A percentile compares a stretch with the other conserved stretches of the same genome.
Evolutionary conservation across 78 protist genomes (phyloP).

Genomic region (Acrasis kona): DNA sequence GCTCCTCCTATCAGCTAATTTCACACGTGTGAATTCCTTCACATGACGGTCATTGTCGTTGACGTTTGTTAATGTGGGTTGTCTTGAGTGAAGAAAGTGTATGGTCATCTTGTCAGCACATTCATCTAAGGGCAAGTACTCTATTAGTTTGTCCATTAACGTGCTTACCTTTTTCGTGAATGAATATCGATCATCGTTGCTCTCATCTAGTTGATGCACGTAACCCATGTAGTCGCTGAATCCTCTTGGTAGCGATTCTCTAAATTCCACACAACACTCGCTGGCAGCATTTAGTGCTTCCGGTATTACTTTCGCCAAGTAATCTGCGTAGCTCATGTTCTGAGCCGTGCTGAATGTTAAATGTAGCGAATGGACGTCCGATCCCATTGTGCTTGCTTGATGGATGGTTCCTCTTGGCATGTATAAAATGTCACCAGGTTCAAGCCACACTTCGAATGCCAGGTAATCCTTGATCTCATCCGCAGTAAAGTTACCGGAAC

Average conservation of each 20-base stretch:
- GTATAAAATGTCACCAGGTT: conserved; percentile 78
- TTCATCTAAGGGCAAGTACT: no score
- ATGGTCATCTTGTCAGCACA: no score
- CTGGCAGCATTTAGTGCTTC: neutral
- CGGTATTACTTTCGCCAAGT: conserved; percentile 7
- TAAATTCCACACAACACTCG: neutral
- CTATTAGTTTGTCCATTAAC: no score
- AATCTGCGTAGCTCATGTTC: conserved; percentile 45
- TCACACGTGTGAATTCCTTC: no score
- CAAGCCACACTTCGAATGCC: conserved; percentile 26
- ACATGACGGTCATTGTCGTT: no score
- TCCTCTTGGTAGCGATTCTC: neutral
- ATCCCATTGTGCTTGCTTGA: conserved; percentile 21
- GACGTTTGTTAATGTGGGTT: no score
- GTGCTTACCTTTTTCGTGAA: no score
- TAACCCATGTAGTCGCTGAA: neutral
- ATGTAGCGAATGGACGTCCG: conserved; percentile 47
- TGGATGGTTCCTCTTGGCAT: conserved; percentile 83
- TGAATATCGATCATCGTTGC: no score
- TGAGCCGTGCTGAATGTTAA: conserved; percentile 61
- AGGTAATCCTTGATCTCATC: conserved; percentile 59
- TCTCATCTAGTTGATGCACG: no score
- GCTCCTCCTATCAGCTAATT: no score
- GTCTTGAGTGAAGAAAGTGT: no score
- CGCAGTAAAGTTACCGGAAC: conserved; percentile 27